phyloP scores from a whole-genome alignment of 768 basidiomycete genomes.

The Podaxis sp. region DNA sequence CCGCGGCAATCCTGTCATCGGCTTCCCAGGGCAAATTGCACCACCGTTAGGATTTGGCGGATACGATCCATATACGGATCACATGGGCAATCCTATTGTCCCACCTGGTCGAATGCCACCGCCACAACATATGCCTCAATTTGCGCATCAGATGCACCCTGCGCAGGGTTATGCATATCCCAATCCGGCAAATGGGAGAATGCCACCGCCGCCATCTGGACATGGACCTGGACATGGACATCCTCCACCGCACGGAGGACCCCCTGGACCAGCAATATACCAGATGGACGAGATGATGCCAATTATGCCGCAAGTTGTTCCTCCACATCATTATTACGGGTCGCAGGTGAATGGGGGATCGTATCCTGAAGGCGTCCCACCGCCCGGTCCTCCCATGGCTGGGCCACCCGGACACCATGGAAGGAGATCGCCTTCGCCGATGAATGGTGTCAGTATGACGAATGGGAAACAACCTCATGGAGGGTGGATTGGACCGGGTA shows the following conservation, averaged over 20 bases:
- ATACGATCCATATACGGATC: conserved; percentile 12
- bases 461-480: conserved; percentile 23
- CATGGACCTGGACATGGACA: conserved; percentile 7
- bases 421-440: conserved; percentile 40
- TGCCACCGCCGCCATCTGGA: conserved; percentile 10
- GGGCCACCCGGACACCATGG: conserved; percentile 22
- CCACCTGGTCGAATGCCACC: conserved; percentile 15
- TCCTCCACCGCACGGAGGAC: conserved; percentile 8
- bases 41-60: conserved; percentile 3
- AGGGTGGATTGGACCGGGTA: conserved; percentile 7
- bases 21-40: conserved; percentile 9
- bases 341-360: conserved; percentile 23
- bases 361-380: conserved; percentile 16
- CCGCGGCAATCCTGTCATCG: conserved; percentile 5
- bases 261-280: conserved; percentile 4
- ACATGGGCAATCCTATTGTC: conserved; percentile 9
- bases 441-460: conserved; percentile 26
- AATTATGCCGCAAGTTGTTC: conserved; percentile 27
- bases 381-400: conserved; percentile 15
- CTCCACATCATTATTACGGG: conserved; percentile 36
- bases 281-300: conserved; percentile 19
- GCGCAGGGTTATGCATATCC: conserved; percentile 8
- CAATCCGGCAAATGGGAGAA: not conserved
- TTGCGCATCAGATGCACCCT: conserved; percentile 10
- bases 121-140: conserved; percentile 12